These are phyloP conservation scores for Lanmaoa rubissima DNA, from an alignment of 768 basidiomycete species.

Conservation along the genomic window DNA sequence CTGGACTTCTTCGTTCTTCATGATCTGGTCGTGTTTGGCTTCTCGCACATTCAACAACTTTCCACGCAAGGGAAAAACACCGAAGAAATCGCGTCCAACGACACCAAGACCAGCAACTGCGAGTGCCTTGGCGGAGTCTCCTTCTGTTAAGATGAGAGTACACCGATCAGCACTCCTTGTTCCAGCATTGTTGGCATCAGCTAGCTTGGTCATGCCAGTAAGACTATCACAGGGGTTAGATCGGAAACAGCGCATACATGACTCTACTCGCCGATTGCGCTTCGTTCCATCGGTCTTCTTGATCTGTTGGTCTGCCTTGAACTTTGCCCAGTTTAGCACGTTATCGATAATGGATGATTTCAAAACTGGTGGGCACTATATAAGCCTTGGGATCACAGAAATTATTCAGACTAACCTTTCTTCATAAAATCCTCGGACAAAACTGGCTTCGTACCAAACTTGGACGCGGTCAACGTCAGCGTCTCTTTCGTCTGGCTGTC, in stretches of 20 bases:
- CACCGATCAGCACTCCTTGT: conserved; percentile 76
- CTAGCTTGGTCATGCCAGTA: conserved; percentile 86
- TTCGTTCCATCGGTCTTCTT: conserved; percentile 96
- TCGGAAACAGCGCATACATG: not conserved
- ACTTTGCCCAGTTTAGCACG: conserved; percentile 93
- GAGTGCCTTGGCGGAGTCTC: conserved; percentile 97
- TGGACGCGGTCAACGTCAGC: conserved; percentile 78
- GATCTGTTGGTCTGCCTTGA: conserved; percentile 92
- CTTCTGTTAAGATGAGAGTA: conserved; percentile 96
- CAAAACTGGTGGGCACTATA: conserved; percentile 48
- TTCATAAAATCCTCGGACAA: conserved; percentile 94
- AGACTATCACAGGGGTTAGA: conserved; percentile 48
- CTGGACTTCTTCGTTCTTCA: conserved; percentile 97
- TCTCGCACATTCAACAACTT: conserved; percentile 97
- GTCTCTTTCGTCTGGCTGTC: conserved; percentile 99
- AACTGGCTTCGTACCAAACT: conserved; percentile 86
- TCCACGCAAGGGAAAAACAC: conserved; percentile 96
- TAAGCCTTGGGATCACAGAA: conserved; percentile 3
- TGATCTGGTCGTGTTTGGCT: conserved; percentile 92
- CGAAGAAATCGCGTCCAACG: conserved; percentile 94
- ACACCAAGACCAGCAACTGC: conserved; percentile 94
- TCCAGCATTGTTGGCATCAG: conserved; percentile 97
- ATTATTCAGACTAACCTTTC: conserved; percentile 61
- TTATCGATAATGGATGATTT: conserved; percentile 91
- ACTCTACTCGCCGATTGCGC: conserved; percentile 63